Evolutionary conservation across 2,329 filamentous ascomycete species (phyloP), one percentile per base, ranked within the genome.

Genomic region (Fusarium udum): DNA sequence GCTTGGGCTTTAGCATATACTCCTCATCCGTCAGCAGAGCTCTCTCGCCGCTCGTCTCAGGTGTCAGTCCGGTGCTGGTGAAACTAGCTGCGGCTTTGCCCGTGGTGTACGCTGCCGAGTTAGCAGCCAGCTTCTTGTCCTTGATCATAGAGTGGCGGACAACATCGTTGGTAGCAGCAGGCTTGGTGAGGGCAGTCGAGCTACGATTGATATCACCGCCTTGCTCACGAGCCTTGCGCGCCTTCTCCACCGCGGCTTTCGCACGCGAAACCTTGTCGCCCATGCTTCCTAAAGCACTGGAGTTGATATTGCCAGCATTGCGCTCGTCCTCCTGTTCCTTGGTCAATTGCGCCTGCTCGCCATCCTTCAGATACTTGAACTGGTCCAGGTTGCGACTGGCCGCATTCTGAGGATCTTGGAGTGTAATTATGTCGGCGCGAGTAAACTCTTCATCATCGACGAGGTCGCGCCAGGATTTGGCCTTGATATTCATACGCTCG

Each of bases 361-460:
- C 95, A 28, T 98, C 94, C 78, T 95, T 90, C 61, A 99, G 83
- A 77, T 95, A 95, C 80, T 96, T 95, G 86, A 97, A 99, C 51
- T 92, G 90, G 82, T 92, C 95, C 71, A 98, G 86, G 80, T 98
- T 93, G 74, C 95, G 86, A 62, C 91, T 90, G 63, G 92, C 91
- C 26, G 96, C 86, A 81, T 97, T 97, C 80, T 97, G 95, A 16
- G 96, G 96, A 80, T 99, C 96, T 80, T 99, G 97, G 15, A 99
- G 85, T 0, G 95, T 98, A 79, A 99, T 97, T 69, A 99, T 95
- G 82, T 99, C 96, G 77, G 93, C 93, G 71, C 96, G 90, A 36
- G 90, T 90, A 78, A 99, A 99, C 67, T 95, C 92, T 71, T 91
- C 88, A 76, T 99, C 95, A 78, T 93, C 94, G 14, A 98, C 88